Conservation (phyloP, 768 basidiomycete genomes). For the Lactifluus echinatus region DNA sequence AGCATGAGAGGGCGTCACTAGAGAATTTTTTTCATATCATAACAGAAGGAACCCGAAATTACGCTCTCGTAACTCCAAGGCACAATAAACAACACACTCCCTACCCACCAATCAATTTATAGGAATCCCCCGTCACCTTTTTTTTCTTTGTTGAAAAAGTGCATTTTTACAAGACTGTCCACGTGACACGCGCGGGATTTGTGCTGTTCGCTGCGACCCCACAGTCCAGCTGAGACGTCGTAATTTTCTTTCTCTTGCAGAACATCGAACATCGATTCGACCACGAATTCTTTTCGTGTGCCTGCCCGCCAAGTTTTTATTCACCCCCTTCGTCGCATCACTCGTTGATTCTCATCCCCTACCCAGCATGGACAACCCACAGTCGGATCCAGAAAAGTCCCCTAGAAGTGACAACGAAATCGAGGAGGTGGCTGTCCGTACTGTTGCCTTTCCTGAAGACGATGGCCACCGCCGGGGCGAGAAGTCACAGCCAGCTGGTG, state of each 20-base stretch:
- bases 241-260: too few species aligned
- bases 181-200: neutral
- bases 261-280: neutral
- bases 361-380: conserved; percentile 2
- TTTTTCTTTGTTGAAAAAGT: neutral
- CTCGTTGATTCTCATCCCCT: neutral
- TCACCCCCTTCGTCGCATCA: neutral
- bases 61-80: neutral
- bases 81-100: neutral
- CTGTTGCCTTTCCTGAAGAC: conserved; percentile 43
- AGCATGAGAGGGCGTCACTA: too few species aligned
- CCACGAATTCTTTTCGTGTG: neutral
- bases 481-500: conserved; percentile 41
- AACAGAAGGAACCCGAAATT: too few species aligned
- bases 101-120: neutral
- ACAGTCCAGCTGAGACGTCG: neutral
- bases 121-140: neutral
- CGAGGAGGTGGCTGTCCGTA: conserved; percentile 31
- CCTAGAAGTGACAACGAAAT: conserved; percentile 26
- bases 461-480: conserved; percentile 23
- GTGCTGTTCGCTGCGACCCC: neutral
- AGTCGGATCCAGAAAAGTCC: conserved; percentile 14
- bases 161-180: neutral
- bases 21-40: too few species aligned
- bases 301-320: neutral